A percentile compares a stretch with the other conserved stretches of the same genome.
phyloP scores from a whole-genome alignment of 1,139 yeast genomes.

The Hanseniaspora uvarum region DNA sequence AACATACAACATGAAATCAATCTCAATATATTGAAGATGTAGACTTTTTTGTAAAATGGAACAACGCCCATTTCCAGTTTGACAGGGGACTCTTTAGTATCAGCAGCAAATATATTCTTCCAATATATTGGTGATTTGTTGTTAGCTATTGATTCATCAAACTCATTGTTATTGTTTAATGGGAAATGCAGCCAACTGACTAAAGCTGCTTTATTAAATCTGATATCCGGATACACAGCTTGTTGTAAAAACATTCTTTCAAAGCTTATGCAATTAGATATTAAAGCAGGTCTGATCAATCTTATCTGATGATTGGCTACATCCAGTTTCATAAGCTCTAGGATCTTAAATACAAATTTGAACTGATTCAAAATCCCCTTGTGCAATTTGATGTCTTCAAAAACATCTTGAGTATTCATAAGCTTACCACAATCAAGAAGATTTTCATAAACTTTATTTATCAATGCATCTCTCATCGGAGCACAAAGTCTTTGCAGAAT shows the following conservation, averaged over 20 bases:
- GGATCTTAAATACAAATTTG: slow-evolving; percentile 58
- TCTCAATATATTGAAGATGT: slow-evolving; percentile 36
- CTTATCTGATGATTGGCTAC: slow-evolving; percentile 92
- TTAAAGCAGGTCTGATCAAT: slow-evolving; percentile 68
- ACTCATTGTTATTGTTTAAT: slow-evolving; percentile 24
- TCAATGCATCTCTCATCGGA: slow-evolving; percentile 90
- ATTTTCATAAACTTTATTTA: slow-evolving; percentile 66
- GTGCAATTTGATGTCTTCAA: slow-evolving; percentile 44
- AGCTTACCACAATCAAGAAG: slow-evolving; percentile 35
- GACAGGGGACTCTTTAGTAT: background rate
- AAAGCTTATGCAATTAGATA: slow-evolving; percentile 84
- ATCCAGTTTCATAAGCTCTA: slow-evolving; percentile 93
- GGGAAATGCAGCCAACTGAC: slow-evolving; percentile 58
- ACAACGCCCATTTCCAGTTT: slow-evolving; percentile 22
- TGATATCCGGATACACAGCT: slow-evolving; percentile 28
- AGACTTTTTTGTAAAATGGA: slow-evolving; percentile 24
- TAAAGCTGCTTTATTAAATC: slow-evolving; percentile 48
- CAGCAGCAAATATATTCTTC: slow-evolving; percentile 4
- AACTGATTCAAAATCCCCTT: slow-evolving; percentile 58
- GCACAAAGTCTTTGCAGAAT: slow-evolving; percentile 43
- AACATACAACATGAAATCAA: slow-evolving; percentile 67
- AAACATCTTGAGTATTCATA: slow-evolving; percentile 41
- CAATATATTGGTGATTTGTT: slow-evolving; percentile 18
- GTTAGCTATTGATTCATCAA: slow-evolving; percentile 7
- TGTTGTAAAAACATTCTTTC: slow-evolving; percentile 81